A percentile compares a stretch with the other conserved stretches of the same genome.
Conservation (phyloP, 2,329 filamentous ascomycete species). For the Exophiala spinifera region DNA sequence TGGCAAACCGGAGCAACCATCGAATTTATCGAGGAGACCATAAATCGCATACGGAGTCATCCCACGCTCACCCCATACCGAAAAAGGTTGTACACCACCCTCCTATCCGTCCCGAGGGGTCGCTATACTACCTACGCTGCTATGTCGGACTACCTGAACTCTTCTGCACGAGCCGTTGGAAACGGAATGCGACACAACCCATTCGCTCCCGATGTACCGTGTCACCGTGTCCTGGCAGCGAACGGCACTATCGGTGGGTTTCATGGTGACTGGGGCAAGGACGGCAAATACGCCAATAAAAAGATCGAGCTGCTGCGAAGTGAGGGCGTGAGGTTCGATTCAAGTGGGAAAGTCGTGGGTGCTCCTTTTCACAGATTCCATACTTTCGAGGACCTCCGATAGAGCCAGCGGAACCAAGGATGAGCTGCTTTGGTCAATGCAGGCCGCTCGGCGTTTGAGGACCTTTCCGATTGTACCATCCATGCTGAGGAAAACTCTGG, state of each 20-base stretch:
- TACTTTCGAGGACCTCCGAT: slow-evolving; percentile 7
- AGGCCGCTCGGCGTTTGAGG: too few relatives aligned
- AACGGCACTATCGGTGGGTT: slow-evolving; percentile 59
- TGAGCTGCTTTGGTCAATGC: too few relatives aligned
- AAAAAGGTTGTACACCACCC: slow-evolving; percentile 61
- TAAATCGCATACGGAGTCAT: slow-evolving; percentile 44
- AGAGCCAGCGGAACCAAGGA: neutral
- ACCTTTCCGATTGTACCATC: too few relatives aligned
- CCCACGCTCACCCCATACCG: slow-evolving; percentile 51
- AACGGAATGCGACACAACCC: slow-evolving; percentile 75
- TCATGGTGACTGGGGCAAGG: slow-evolving; percentile 48
- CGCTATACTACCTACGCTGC: slow-evolving; percentile 74
- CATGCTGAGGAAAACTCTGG: too few relatives aligned
- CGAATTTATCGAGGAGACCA: slow-evolving; percentile 22
- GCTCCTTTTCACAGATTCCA: slow-evolving; percentile 28
- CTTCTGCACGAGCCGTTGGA: slow-evolving; percentile 73
- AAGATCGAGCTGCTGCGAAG: slow-evolving; percentile 42
- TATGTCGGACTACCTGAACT: slow-evolving; percentile 64
- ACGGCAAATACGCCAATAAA: slow-evolving; percentile 41
- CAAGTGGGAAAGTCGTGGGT: slow-evolving; percentile 42
- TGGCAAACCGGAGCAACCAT: neutral
- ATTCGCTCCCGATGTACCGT: slow-evolving; percentile 77
- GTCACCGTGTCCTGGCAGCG: slow-evolving; percentile 74
- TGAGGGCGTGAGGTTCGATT: slow-evolving; percentile 47
- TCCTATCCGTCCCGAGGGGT: slow-evolving; percentile 74